A percentile compares a stretch with the other conserved stretches of the same genome.
These are phyloP conservation scores for Bacidia gigantensis DNA, from an alignment of 495 filamentous ascomycete genomes.

Conservation along the genomic window DNA sequence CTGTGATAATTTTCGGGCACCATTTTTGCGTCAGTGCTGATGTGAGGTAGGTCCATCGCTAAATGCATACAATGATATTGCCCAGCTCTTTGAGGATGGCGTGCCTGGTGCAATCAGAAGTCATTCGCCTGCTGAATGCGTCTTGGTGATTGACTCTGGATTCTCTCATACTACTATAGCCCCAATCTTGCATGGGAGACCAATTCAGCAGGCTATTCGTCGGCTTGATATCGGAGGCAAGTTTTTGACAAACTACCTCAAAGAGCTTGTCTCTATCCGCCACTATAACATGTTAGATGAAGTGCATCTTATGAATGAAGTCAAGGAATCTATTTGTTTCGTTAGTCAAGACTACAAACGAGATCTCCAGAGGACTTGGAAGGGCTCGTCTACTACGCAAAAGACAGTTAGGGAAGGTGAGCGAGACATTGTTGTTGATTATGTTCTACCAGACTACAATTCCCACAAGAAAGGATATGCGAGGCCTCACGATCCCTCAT, in stretches of 20 bases:
- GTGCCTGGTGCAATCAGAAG: conserved; percentile 19
- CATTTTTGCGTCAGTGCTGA: neutral
- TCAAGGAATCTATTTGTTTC: conserved; percentile 84
- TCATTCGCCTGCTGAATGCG: conserved; percentile 55
- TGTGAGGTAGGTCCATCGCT: conserved; percentile 47
- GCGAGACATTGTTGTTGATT: conserved; percentile 78
- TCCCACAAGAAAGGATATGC: conserved; percentile 55
- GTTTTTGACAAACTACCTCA: conserved; percentile 86
- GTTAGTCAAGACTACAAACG: conserved; percentile 61
- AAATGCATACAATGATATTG: conserved; percentile 75
- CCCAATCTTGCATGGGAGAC: conserved; percentile 65
- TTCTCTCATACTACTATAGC: conserved; percentile 92
- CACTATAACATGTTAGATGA: conserved; percentile 94
- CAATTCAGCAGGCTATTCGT: conserved; percentile 69
- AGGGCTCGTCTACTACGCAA: conserved; percentile 36
- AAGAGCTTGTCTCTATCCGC: conserved; percentile 74
- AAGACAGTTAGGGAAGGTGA: conserved; percentile 25
- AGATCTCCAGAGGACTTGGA: conserved; percentile 77
- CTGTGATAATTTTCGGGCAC: conserved; percentile 22
- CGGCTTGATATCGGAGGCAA: conserved; percentile 87
- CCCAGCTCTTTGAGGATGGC: conserved; percentile 40
- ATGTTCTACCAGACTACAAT: conserved; percentile 86
- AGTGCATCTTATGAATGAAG: conserved; percentile 79
- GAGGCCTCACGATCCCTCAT: conserved; percentile 57
- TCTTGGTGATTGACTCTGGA: conserved; percentile 79